Evolutionary conservation across 1,139 yeast genomes (phyloP), one percentile per base, ranked within the genome.

Genomic region (Hansenula lynferdii): DNA sequence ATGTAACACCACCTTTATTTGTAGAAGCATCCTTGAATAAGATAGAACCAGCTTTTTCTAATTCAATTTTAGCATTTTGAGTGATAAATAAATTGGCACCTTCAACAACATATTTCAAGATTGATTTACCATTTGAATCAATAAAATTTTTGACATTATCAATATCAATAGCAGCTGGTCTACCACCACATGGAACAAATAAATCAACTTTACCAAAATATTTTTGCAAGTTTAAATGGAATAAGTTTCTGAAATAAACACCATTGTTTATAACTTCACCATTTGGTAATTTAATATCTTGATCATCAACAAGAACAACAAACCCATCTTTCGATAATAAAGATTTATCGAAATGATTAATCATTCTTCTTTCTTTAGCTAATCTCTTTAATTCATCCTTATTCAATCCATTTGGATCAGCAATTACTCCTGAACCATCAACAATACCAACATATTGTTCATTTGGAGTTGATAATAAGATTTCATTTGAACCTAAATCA

Each of bases 151-250:
- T 68, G 43, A 90, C 95, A 56, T 85, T 92, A 61, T 81, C 82
- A 48, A 92, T 80, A 62, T 90, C 95, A 62, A 92, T 83, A 15
- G 97, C 95, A 52, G 85, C 92, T 45, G 98, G 98, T 66, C 98
- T 85, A 53, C 98, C 98, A 64, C 98, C 98, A 65, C 98, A 92
- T 42, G 98, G 98, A 35, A 90, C 97, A 65, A 92, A 89, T 56
- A 84, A 68, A 55, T 83, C 86, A 50, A 90, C 72, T 26, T 79
- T 80, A 40, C 84, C 83, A 51, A 75, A 80, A 46, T 75, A 72
- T 48, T 81, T 79, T 51, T 80, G 75, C 45, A 83, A 67, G 52
- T 79, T 76, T 54, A 87, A 70, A 61, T 92, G 98, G 80, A 85
- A 90, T 34, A 80, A 73, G 65, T 92, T 92, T 69, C 98, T 81